Conservation (phyloP, 2,329 filamentous ascomycete species). For the Zarea fungicola region DNA sequence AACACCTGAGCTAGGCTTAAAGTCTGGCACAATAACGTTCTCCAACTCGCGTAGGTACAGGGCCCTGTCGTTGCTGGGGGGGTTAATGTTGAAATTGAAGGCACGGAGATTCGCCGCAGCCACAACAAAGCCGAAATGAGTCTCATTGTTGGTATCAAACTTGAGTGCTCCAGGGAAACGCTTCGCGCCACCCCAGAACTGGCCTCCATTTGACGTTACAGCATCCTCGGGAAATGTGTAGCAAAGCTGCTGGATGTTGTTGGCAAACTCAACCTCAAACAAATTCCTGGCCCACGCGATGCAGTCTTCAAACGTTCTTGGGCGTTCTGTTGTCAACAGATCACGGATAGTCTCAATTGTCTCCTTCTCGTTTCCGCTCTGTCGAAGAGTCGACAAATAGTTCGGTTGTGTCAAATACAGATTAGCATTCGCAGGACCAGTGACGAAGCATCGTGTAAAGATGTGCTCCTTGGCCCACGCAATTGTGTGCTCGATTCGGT, state of each 20-base stretch:
- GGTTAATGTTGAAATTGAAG: slow-evolving; percentile 96
- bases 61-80: slow-evolving; percentile 61
- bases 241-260: slow-evolving; percentile 89
- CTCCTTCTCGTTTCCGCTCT: slow-evolving; percentile 91
- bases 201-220: slow-evolving; percentile 77
- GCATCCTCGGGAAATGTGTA: slow-evolving; percentile 98
- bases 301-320: slow-evolving; percentile 89
- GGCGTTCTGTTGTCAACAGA: slow-evolving; percentile 86
- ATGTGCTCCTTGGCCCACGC: slow-evolving; percentile 90
- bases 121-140: slow-evolving; percentile 83
- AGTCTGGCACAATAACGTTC: slow-evolving; percentile 93
- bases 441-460: slow-evolving; percentile 91
- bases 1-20: slow-evolving; percentile 80
- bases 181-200: slow-evolving; percentile 98
- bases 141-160: slow-evolving; percentile 78
- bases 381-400: slow-evolving; percentile 85
- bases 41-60: slow-evolving; percentile 78
- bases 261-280: slow-evolving; percentile 96
- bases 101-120: slow-evolving; percentile 89
- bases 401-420: slow-evolving; percentile 87
- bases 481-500: slow-evolving; percentile 97
- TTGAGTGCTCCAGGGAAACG: slow-evolving; percentile 87
- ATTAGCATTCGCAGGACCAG: slow-evolving; percentile 90
- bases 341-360: slow-evolving; percentile 87
- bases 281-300: slow-evolving; percentile 90